Evolutionary conservation across 352 stramenopile genomes (phyloP).

Genomic region (Pythium oligandrum): DNA sequence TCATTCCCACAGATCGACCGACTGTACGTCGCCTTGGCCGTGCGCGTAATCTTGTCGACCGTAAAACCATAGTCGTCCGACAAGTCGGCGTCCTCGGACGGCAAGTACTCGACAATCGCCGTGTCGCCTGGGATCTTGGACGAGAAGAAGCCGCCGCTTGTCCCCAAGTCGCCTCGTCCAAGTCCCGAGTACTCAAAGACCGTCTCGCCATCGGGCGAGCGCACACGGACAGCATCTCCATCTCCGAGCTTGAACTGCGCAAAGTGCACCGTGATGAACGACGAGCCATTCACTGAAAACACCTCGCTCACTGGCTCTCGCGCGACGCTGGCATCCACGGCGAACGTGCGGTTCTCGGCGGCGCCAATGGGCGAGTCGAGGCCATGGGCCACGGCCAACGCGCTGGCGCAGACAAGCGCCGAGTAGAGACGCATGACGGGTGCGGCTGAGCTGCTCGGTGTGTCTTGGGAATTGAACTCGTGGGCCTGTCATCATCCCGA

Average conservation of each 20-base stretch:
- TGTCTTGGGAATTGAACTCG: no score
- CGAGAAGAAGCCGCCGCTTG: conserved; percentile 16
- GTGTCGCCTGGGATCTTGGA: conserved; percentile 15
- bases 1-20: conserved; percentile 21
- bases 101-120: conserved; percentile 17
- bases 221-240: conserved; percentile 20
- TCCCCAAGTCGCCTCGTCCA: conserved; percentile 14
- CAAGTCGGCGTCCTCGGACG: not conserved
- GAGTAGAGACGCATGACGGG: not conserved
- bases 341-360: conserved; percentile 2
- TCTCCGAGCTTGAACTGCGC: conserved; percentile 13
- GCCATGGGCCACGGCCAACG: no score
- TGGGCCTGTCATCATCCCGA: no score
- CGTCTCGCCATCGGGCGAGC: conserved; percentile 7
- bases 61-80: conserved; percentile 4
- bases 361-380: conserved; percentile 10
- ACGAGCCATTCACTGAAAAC: conserved; percentile 7
- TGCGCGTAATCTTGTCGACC: conserved; percentile 18
- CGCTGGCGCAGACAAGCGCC: not conserved
- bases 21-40: not conserved
- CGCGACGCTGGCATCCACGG: conserved; percentile 4
- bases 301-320: conserved; percentile 4
- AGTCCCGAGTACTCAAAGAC: conserved; percentile 16
- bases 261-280: conserved; percentile 25
- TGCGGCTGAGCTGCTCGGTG: no score